Base-by-base conservation (phyloP, 2,329 filamentous ascomycete species). In the Aureobasidium namibiae region DNA sequence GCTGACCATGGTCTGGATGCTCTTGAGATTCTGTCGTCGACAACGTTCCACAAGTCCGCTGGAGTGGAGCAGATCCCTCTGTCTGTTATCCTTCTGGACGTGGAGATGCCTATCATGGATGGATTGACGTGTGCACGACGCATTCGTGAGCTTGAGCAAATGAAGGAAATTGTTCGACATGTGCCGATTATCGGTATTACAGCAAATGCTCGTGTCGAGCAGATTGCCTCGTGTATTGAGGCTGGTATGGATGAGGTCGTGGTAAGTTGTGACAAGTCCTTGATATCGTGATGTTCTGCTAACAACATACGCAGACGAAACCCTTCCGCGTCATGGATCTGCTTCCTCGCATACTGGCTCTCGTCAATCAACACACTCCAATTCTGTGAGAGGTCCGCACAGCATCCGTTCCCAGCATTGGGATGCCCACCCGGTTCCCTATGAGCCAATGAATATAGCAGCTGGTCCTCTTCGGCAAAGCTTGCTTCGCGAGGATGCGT, bases 71-170 rank as follows among this genome's bases (percentile, higher is more conserved):
- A 42, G 33, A 33, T n/a, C 11, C 56, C 48, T 11, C 50, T 72
- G 2, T 68, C 67, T 34, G 64, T 90, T 48, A 84, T 92, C 14
- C 72, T 92, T 5, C 90, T 92, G 87, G 89, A 92, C 67, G 78
- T 90, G 45, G 88, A 91, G 67, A 92, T 92, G 88, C 88, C 88
- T 0, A 80, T 90, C 41, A 90, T 91, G 88, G 87, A 92, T 66
- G 89, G 89, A 34, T 82, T 89, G 71, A 86, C 86, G 2, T 90
- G 88, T 63, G 84, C 87, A 9, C 78, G 80, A 45, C 81, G 77
- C 61, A 90, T 92, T 54, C 80, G 89, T 14, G 79, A 86, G 61
- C 75, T 89, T 16, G 86, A 90, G 67, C 73, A 72, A 45, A 91
- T 68, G 73, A 73, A 48, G 76, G 82, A 56, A 82, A 83, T 21